Evolutionary conservation across 2,329 filamentous ascomycete genomes (phyloP), one percentile per base, ranked within the genome.

Genomic region (Fusarium beomiforme): DNA sequence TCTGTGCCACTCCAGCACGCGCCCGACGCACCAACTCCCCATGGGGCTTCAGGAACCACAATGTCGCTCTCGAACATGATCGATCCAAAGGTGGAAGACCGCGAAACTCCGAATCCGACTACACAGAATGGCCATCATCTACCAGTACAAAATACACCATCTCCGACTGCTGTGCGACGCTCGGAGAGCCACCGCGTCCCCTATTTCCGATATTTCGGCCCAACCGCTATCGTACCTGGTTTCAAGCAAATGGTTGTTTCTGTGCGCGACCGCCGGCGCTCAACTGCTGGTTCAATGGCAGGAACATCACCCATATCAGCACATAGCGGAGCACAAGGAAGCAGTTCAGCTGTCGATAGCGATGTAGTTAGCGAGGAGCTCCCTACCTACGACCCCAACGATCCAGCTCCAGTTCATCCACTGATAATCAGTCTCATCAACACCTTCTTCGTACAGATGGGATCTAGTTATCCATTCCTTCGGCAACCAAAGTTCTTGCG

Each of bases 231-330:
- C 76, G 93, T 96, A 56, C 94, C 94, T 3, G 94, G 94, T 24
- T 97, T 94, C 83, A 97, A 97, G 81, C 93, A 97, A 79, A 97
- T 97, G 93, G 93, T 97, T 29, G 91, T 92, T 64, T 91, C 92
- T 58, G 89, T 95, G 33, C 87, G 91, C 64, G 90, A 92, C 65
- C 85, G 89, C 64, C 87, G 90, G 26, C 86, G 87, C 26, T 90
- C 90, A 56, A 86, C 85, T 12, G 84, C 82, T 10, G 86, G 85
- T 54, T 91, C 89, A 21, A 86, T 88, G 49, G 88, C 89, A 1
- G 84, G 81, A 12, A 82, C 85, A 0, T 89, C 87, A 0, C 85
- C 87, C 0, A 77, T 83, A 23, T 85, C 86, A 2, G 75, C 77
- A 7, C 78, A 78, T 8, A 81, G 79, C 49, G 79, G 77, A 44